Evolutionary conservation across 257 asterid genomes (phyloP), one percentile per base, ranked within the genome.

Genomic region (Henckelia pumila): DNA sequence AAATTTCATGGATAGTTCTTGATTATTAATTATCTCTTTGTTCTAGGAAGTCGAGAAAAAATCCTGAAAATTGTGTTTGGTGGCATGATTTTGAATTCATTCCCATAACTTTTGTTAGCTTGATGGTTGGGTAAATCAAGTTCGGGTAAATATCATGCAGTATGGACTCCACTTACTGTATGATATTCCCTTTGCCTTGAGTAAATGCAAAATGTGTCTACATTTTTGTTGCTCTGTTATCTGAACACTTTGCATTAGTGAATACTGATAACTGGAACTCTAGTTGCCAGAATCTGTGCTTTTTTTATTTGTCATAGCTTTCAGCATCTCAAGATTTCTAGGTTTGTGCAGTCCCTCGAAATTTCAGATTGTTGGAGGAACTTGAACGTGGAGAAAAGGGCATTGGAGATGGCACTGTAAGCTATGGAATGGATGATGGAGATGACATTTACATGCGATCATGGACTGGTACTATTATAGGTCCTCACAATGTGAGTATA

Each of bases 341-440:
- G 26, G 11, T 71, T 68, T 64, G 56, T 79, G 81, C 82, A 87
- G 95, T 89, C 61, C 96, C 96, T 66, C 80, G 96, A 62, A 89
- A 87, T 80, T 89, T 89, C 83, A 85, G 95, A 66, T 84, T 87
- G 83, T 73, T 89, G 73, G 96, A 89, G 82, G 96, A 89, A 80
- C 96, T 89, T 59, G 96, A 89, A 76, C 96, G 96, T 24, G 96
- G 96, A 24, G 96, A 89, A 69, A 87, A 89, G 68, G 96, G 96
- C 75, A 89, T 89, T 65, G 96, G 96, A 70, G 96, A 89, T 77
- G 95, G 96, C 30, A 86, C 94, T 23, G 96, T 88, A 71, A 88
- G 96, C 79, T 89, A 89, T 79, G 96, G 96, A 21, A 89, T 89
- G 96, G 96, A 89, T 55, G 96, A 89, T 70, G 96, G 92, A 37